Evolutionary conservation across 2,329 filamentous ascomycete species (phyloP).

Genomic region (Botrytis paeoniae): DNA sequence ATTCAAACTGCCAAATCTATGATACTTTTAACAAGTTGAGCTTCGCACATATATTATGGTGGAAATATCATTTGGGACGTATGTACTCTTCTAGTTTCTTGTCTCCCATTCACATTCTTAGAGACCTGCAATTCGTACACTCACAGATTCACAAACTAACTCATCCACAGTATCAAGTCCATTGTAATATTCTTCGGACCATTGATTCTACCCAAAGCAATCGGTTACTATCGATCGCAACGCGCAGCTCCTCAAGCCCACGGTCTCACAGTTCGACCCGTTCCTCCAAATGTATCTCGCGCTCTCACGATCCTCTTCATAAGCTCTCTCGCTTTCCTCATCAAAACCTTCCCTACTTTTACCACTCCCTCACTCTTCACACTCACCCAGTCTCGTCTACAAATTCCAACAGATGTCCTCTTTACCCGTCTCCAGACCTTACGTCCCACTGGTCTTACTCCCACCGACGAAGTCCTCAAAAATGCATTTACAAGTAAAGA

Average conservation of each 20-base stretch:
- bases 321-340: constrained; percentile 50
- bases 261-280: constrained; percentile 51
- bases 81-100: constrained; percentile 35
- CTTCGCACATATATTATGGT: constrained; percentile 35
- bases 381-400: constrained; percentile 74
- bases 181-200: constrained; percentile 61
- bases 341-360: constrained; percentile 64
- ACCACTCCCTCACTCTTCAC: constrained; percentile 79
- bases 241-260: constrained; percentile 45
- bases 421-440: constrained; percentile 69
- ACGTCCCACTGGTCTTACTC: constrained; percentile 51
- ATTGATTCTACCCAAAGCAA: constrained; percentile 63
- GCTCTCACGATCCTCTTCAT: constrained; percentile 59
- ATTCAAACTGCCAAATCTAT: neutral
- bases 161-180: constrained; percentile 41
- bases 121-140: constrained; percentile 34
- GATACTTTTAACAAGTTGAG: neutral
- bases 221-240: constrained; percentile 61
- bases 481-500: constrained; percentile 67
- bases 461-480: constrained; percentile 62
- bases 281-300: constrained; percentile 53
- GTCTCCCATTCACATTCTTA: constrained; percentile 20
- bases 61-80: constrained; percentile 49
- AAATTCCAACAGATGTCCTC: constrained; percentile 79
- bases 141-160: constrained; percentile 22